Evolutionary conservation across 805 yeast species (phyloP).

Genomic region (Starmerella sp.): DNA sequence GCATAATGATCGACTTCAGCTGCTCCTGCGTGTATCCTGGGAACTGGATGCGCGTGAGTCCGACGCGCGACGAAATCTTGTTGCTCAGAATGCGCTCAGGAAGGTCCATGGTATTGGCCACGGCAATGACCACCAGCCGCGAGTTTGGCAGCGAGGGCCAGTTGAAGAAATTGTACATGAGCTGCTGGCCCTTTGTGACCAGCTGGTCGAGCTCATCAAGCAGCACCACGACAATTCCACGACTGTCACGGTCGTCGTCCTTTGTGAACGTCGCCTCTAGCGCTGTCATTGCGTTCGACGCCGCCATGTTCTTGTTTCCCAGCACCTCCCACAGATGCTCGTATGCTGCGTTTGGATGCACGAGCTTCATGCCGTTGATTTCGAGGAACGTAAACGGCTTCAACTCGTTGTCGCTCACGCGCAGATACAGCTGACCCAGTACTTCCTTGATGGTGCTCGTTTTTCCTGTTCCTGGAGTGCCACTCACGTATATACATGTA

Average conservation of each 20-base stretch:
- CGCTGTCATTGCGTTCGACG: conserved; percentile 52
- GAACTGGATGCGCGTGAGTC: conserved; percentile 75
- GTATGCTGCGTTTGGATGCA: conserved; percentile 70
- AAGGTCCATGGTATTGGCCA: conserved; percentile 94
- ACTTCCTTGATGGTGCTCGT: conserved; percentile 89
- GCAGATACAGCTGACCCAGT: conserved; percentile 48
- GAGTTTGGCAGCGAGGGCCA: conserved; percentile 88
- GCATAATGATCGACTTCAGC: conserved; percentile 59
- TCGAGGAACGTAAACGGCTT: conserved; percentile 62
- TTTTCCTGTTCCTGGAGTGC: conserved; percentile 97
- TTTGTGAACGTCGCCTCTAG: conserved; percentile 58
- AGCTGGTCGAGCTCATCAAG: conserved; percentile 92
- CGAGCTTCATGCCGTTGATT: conserved; percentile 79
- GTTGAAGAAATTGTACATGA: conserved; percentile 90
- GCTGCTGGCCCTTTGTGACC: conserved; percentile 62
- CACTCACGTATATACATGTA: conserved; percentile 79
- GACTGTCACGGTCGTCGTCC: conserved; percentile 20
- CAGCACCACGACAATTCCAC: conserved; percentile 57
- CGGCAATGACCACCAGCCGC: conserved; percentile 75
- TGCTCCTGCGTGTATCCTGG: conserved; percentile 79
- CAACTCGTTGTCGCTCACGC: conserved; percentile 32
- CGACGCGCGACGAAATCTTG: conserved; percentile 83
- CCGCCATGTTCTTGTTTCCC: conserved; percentile 42
- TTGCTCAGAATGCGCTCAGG: conserved; percentile 83
- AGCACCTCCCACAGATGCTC: conserved; percentile 72